Base-by-base conservation (phyloP, 1,139 yeast genomes). In the Hyphopichia fennica region DNA sequence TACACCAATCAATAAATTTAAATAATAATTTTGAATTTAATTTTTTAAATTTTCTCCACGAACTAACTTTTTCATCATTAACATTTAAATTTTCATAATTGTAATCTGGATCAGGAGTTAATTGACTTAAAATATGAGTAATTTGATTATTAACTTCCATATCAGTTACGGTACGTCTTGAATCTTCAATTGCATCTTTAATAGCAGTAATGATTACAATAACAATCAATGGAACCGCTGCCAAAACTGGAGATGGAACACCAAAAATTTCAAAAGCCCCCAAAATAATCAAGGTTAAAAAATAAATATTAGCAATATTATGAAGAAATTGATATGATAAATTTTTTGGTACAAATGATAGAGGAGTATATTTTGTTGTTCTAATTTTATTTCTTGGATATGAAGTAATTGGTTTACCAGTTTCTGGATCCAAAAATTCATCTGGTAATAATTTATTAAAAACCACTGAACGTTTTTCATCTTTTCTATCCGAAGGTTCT, bases 391-490 rank as follows among this genome's bases (percentile, higher is more conserved):
- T 80, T 50, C 83, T 63, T 14, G 81, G 74, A 48, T 75, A 79
- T 17, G 53, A 46, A 1, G 57, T 54, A 13, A 40, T 45, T 2
- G 75, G 63, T 23, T 57, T 52, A 13, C 70, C 67, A 1, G 72
- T 57, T 42, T 65, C 65, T 0, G 70, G 70, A 50, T 86, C 87
- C 16, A 81, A 45, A 58, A 73, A 66, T 23, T 82, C 80, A 3
- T 69, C 69, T 0, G 96, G 96, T 40, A 91, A 67, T 2, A 79
- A 77, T 59, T 79, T 63, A 63, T 90, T 90, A 72, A 84, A 78
- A 47, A 79, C 89, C 25, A 87, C 67, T 4, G 78, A 62, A 53
- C 96, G 72, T 40, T 64, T 67, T 44, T 75, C 70, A 19, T 56
- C 54, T 18, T 73, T 69, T 34, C 68, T 59, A 50, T 75, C 79